These are phyloP conservation scores for Periconia sp. DNA, from an alignment of 2,329 filamentous ascomycete species.

Conservation along the genomic window DNA sequence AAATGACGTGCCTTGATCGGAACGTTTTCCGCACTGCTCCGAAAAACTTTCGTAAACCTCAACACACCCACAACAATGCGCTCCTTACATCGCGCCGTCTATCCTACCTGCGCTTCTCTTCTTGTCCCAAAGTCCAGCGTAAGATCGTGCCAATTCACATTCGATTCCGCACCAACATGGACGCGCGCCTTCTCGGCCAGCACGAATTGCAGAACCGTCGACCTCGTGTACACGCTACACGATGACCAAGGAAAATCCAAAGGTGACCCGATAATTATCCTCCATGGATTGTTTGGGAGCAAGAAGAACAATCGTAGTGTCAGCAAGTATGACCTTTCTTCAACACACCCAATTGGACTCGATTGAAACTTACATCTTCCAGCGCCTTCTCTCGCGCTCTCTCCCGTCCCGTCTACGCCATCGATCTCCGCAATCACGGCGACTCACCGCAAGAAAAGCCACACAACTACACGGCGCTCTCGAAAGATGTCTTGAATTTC, in stretches of 20 bases:
- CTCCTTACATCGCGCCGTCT: conserved; percentile 13
- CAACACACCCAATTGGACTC: background rate
- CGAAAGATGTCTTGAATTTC: conserved; percentile 79
- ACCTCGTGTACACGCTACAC: conserved; percentile 40
- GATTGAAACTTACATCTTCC: conserved; percentile 1
- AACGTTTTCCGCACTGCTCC: conserved; percentile 11
- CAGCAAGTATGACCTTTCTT: conserved; percentile 67
- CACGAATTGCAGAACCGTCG: conserved; percentile 21
- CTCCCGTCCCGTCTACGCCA: conserved; percentile 75
- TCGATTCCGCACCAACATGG: conserved; percentile 18
- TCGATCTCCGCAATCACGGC: conserved; percentile 92
- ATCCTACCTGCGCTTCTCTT: conserved; percentile 14
- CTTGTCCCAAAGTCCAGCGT: conserved; percentile 14
- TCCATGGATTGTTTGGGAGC: conserved; percentile 92
- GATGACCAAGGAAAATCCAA: conserved; percentile 37
- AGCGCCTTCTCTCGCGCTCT: conserved; percentile 82
- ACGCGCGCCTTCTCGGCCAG: conserved; percentile 32
- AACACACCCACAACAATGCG: conserved; percentile 17
- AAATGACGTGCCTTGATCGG: conserved; percentile 7
- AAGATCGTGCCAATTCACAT: conserved; percentile 4
- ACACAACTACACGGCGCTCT: conserved; percentile 83
- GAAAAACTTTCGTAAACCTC: conserved; percentile 8
- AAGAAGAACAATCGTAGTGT: conserved; percentile 94
- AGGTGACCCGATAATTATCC: conserved; percentile 75
- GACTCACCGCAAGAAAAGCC: conserved; percentile 75